Evolutionary conservation across 83 land plant species (phyloP), one percentile per base, ranked within the genome.

Genomic region (Isoetes engelmannii): DNA sequence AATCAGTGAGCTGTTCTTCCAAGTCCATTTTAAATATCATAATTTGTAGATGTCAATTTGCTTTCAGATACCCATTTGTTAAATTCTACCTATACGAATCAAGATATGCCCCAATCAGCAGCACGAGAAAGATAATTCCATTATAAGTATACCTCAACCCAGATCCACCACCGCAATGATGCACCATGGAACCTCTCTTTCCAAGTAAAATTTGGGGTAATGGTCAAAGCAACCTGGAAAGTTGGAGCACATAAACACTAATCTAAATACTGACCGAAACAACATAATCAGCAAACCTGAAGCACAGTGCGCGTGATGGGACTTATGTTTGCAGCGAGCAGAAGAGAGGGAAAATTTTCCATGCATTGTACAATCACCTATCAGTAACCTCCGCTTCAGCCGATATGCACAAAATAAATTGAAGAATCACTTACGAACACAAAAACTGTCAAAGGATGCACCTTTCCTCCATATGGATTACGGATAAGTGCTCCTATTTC

Each of bases 221-320:
- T 82, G 6, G 79, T 73, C 76, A 95, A 63, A 67, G 83, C 88
- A 21, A 95, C 89, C 99, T 95, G 73, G 20, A 74, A 42, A 47
- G 15, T 12, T 51, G 15, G 1, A 12, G 55, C 55, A 51, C 62
- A 0, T 9, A 59, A 59, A 59, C 62, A 42, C 55, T 59, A 12
- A 59, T 28, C 37, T 28, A 28, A 28, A 28, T 2, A 28, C 37
- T 0, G 37, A 28, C 37, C 2, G 37, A 28, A 28, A 28, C n/a
- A 28, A 0, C 2, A 2, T 28, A 28, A 28, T 28, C 37, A 28
- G 37, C 19, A 12, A 76, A 95, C 99, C 93, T 88, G 94, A 41
- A 95, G 79, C 42, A 95, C 99, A 51, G 93, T 88, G 58, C 99
- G 84, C 13, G 99, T 95, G 62, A 95, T 95, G 47, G 99, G 99